A percentile compares a stretch with the other conserved stretches of the same genome.
Evolutionary conservation across 305 asterid genomes (phyloP).

Genomic region (Lippia alba): DNA sequence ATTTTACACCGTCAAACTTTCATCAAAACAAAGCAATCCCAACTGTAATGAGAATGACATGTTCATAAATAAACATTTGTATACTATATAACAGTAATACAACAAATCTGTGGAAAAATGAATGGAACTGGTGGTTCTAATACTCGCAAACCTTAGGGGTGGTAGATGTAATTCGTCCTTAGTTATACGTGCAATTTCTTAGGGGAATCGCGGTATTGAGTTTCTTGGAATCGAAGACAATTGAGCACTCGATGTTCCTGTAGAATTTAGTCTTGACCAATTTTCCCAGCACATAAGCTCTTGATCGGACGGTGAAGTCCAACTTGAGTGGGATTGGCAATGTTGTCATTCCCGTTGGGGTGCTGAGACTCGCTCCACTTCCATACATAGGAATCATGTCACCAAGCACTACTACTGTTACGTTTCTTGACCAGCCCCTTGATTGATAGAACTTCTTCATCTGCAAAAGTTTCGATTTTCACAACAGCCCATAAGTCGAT

Average conservation of each 20-base stretch:
- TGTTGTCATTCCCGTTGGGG: slow-evolving; percentile 58
- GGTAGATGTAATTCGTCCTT: not conserved
- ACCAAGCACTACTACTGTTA: slow-evolving; percentile 59
- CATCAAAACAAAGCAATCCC: not conserved
- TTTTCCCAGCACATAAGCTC: slow-evolving; percentile 79
- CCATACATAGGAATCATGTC: slow-evolving; percentile 83
- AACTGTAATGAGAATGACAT: not conserved
- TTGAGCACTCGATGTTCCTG: slow-evolving; percentile 60
- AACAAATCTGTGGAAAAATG: slow-evolving; percentile 26
- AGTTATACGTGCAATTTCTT: slow-evolving; percentile 70
- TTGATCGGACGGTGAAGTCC: slow-evolving; percentile 63
- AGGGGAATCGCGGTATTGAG: slow-evolving; percentile 57
- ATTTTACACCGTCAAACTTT: not conserved
- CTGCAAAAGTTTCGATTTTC: slow-evolving; percentile 46
- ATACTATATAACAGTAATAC: not conserved
- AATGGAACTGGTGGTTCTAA: not conserved
- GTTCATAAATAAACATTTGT: not conserved
- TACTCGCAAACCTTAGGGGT: too few species aligned
- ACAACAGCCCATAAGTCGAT: not conserved
- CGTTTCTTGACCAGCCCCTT: slow-evolving; percentile 58
- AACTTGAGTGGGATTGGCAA: slow-evolving; percentile 61
- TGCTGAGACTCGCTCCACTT: slow-evolving; percentile 75
- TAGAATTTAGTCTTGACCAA: slow-evolving; percentile 78
- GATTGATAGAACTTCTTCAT: slow-evolving; percentile 72
- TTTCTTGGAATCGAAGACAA: slow-evolving; percentile 56